Percentiles rank a stretch among this genome's conserved stretches.
These are phyloP conservation scores for Pleurotus cornucopiae DNA, from an alignment of 768 basidiomycete species.

Conservation along the genomic window DNA sequence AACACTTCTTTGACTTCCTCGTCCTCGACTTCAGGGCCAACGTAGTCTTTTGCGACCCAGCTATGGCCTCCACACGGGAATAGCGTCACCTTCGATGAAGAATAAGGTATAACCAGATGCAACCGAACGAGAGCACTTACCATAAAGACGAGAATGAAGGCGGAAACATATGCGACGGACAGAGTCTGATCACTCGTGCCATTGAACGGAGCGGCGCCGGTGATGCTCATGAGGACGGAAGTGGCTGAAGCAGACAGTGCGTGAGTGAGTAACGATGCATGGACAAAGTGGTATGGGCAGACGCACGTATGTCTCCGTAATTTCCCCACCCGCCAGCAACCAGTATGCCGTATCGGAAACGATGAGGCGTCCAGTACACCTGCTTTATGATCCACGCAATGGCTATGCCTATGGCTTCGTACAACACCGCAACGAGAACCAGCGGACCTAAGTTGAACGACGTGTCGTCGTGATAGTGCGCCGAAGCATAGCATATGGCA, in stretches of 20 bases:
- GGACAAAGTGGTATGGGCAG: not conserved
- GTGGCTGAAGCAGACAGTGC: constrained; percentile 40
- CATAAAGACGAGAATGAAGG: constrained; percentile 56
- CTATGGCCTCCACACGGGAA: constrained; percentile 60
- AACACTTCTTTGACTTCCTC: constrained; percentile 49
- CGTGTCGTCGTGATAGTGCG: no score
- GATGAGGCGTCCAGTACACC: constrained; percentile 74
- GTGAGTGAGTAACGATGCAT: no score
- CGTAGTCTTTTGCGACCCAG: constrained; percentile 58
- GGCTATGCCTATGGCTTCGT: constrained; percentile 49
- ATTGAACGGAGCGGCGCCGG: constrained; percentile 58
- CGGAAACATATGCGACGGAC: constrained; percentile 63
- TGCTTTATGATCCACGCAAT: constrained; percentile 54
- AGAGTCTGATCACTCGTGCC: constrained; percentile 52
- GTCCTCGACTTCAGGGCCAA: constrained; percentile 56
- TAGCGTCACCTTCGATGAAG: constrained; percentile 46
- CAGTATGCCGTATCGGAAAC: constrained; percentile 68
- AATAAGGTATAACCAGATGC: not conserved
- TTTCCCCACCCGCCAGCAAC: constrained; percentile 70
- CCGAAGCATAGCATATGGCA: not conserved
- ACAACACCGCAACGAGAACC: constrained; percentile 54
- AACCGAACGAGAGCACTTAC: constrained; percentile 27
- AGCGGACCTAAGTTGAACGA: constrained; percentile 46
- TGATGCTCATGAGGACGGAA: constrained; percentile 60
- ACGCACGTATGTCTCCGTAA: constrained; percentile 66